Evolutionary conservation across 1,284 basidiomycete genomes (phyloP), one percentile per base, ranked within the genome.

Genomic region (Apiotrichum sp.): DNA sequence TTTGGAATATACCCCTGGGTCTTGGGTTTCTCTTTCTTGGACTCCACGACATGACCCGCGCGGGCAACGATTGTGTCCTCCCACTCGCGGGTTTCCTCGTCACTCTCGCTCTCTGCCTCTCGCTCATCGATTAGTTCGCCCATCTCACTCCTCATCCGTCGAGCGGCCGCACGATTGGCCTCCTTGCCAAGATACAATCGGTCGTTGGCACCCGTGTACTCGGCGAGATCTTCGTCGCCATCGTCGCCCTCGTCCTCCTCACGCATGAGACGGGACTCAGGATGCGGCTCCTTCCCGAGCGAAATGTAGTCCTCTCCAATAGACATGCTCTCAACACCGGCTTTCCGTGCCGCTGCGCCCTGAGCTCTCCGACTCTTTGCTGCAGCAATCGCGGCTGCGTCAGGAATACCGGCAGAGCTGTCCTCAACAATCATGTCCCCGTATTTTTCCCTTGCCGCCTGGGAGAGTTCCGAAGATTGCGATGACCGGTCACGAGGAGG

Each of bases 201-300:
- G 60, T 93, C 89, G 69, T 89, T 85, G 0, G 89, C 88, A 61
- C 86, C 91, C 0, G 93, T 96, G 67, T 85, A 96, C 62, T 91
- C 89, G 5, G 92, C 88, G 67, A 85, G 86, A 65, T 93, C 92
- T 66, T 96, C 93, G 55, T 95, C 93, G 0, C 87, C 92, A 65
- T 96, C 91, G 1, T 91, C 93, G 2, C 89, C 73, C 65, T 95
- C 90, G 71, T 97, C 93, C 44, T 96, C 93, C 74, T 97, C 93
- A 52, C 93, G 78, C 75, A 92, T 78, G 14, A 97, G 77, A 14
- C 93, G 81, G 66, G 88, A 92, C 65, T 89, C 88, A 9, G 89
- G 90, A 80, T 92, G 89, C n/a, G 89, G 89, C 6, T 65, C 58
- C 32, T 54, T 58, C 66, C 61, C 80, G 9, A 97, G 77, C 0